Base-by-base conservation (phyloP, 2,329 filamentous ascomycete species). In the Monosporascus ibericus region DNA sequence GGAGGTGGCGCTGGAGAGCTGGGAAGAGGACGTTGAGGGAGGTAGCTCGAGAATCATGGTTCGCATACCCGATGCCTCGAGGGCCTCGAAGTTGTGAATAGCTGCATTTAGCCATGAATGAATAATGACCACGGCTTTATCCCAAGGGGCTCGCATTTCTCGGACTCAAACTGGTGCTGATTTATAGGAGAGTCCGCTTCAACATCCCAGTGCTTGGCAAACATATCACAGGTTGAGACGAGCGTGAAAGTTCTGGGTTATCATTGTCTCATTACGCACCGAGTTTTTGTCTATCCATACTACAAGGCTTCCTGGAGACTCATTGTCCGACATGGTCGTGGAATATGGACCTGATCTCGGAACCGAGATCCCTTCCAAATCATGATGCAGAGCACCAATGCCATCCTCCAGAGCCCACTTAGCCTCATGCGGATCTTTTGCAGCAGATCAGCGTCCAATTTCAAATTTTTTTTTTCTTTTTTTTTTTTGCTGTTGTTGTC, bases 1-100 rank as follows among this genome's bases (percentile, higher is more conserved):
- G 74, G 85, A 96, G 70, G 83, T 89, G 3, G 57, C 52, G 38
- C 50, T 67, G 2, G 57, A 60, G 20, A 60, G 58, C 2, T 52
- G 67, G 5, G 67, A 72, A 72, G 71, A 70, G 52, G 49, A 48
- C 68, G 68, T 15, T 64, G 66, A 46, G 9, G 27, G n/a, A 2
- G 44, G 34, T 14, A 17, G 9, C 14, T 11, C 50, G 55, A 65
- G 56, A 57, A 55, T 60, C 59, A 64, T 58, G 63, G 66, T 58
- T 53, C 60, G 44, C 50, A 60, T 60, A 52, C 53, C 42, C 42
- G 48, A 55, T 49, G 30, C 39, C 47, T 27, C 44, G 50, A 14
- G 30, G 30, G 50, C 47, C 24, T 50, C 52, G 49, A 56, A 57
- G 11, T 14, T 47, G 17, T 58, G 50, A 34, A 34, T 34, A 34